Conservation (phyloP, 306 rosid species). For the Quercus suber region DNA sequence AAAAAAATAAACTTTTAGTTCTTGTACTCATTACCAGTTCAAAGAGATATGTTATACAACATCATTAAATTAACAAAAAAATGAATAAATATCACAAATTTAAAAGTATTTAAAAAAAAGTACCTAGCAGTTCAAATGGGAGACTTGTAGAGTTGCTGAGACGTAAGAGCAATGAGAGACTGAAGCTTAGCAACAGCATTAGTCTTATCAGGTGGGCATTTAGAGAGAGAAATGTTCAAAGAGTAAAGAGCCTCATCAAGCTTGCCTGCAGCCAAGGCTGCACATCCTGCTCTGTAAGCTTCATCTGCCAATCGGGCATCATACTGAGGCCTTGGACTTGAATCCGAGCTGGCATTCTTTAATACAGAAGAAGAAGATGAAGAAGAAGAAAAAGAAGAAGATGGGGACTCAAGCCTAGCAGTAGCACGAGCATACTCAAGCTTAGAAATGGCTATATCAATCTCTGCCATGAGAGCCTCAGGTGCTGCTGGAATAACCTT, state of each 20-base stretch:
- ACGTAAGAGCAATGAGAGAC: constrained; percentile 68
- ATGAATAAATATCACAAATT: not conserved
- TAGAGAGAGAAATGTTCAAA: constrained; percentile 58
- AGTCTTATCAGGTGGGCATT: constrained; percentile 69
- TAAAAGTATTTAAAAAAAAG: not conserved
- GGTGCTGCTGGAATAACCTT: constrained; percentile 66
- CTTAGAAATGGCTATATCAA: constrained; percentile 69
- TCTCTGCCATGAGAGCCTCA: constrained; percentile 76
- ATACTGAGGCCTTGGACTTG: constrained; percentile 20
- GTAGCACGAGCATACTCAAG: constrained; percentile 70
- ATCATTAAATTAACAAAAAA: not conserved
- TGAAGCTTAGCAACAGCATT: constrained; percentile 64
- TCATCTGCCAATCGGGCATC: constrained; percentile 73
- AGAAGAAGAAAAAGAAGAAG: constrained; percentile 4
- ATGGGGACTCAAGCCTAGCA: constrained; percentile 36
- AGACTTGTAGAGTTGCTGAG: constrained; percentile 59
- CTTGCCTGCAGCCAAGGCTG: constrained; percentile 73
- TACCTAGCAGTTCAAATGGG: constrained; percentile 19
- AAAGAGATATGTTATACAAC: not conserved
- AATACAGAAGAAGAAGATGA: constrained; percentile 2
- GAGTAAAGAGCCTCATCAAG: constrained; percentile 67
- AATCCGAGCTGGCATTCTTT: constrained; percentile 13
- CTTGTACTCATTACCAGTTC: not conserved
- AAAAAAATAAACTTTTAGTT: not conserved
- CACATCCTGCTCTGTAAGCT: constrained; percentile 81